Evolutionary conservation across 306 rosid genomes (phyloP).

Genomic region (Fragaria ananassa): DNA sequence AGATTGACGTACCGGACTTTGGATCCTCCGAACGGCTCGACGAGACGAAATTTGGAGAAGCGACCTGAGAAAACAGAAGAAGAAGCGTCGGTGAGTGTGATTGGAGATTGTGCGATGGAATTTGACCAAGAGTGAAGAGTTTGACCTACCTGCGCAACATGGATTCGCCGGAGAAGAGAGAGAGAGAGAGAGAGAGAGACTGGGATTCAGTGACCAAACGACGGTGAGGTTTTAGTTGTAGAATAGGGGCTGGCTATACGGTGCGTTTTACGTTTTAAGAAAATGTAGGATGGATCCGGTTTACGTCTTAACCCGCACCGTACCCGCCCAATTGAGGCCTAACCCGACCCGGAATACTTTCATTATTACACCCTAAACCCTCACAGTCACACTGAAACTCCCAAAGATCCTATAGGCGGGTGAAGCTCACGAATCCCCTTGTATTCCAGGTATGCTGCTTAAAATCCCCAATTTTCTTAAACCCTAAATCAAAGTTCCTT

Average conservation of each 20-base stretch:
- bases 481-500: too few relatives aligned
- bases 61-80: constrained; percentile 46
- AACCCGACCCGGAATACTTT: too few relatives aligned
- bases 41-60: constrained; percentile 62
- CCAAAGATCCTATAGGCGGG: too few relatives aligned
- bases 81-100: background rate
- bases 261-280: too few relatives aligned
- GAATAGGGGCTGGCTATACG: background rate
- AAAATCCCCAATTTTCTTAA: too few relatives aligned
- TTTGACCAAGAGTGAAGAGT: background rate
- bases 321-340: too few relatives aligned
- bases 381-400: too few relatives aligned
- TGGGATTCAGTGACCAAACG: background rate
- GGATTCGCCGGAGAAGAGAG: constrained; percentile 11
- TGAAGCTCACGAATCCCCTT: too few relatives aligned
- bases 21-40: constrained; percentile 44
- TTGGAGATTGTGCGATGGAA: background rate
- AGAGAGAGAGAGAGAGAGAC: background rate
- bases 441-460: too few relatives aligned
- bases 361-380: too few relatives aligned
- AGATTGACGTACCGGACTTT: constrained; percentile 44
- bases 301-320: too few relatives aligned
- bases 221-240: background rate
- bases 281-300: too few relatives aligned
- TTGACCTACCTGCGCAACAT: constrained; percentile 53